A percentile compares a stretch with the other conserved stretches of the same genome.
Conservation (phyloP, 768 basidiomycete genomes). For the Termitomyces bulborhizus region DNA sequence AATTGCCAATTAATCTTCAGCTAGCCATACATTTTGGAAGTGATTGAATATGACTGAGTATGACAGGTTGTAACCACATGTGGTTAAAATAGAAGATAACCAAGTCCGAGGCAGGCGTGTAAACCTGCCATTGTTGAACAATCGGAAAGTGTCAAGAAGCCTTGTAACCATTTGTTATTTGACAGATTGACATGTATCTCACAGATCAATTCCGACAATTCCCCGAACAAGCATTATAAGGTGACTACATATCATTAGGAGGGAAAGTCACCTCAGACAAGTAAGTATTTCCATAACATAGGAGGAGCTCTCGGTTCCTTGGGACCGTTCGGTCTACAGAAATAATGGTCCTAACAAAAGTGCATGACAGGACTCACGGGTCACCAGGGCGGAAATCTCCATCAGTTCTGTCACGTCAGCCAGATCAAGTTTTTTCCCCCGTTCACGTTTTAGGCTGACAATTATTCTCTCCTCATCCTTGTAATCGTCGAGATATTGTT, state of each 20-base stretch:
- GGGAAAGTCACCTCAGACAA: too few species aligned
- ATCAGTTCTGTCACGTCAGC: too few species aligned
- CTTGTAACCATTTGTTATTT: neutral
- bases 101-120: too few species aligned
- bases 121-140: neutral
- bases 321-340: too few species aligned
- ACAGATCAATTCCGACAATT: neutral
- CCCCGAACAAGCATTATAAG: too few species aligned
- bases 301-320: too few species aligned
- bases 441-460: constrained; percentile 9
- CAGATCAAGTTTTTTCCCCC: too few species aligned
- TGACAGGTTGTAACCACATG: neutral
- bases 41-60: neutral
- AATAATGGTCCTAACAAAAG: too few species aligned
- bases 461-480: constrained; percentile 10
- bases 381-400: too few species aligned
- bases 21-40: neutral
- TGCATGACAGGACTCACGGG: too few species aligned
- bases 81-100: neutral
- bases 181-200: neutral
- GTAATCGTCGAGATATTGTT: constrained; percentile 15
- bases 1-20: neutral
- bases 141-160: neutral
- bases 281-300: too few species aligned
- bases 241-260: too few species aligned